Percentiles rank a stretch among this genome's conserved stretches.
Evolutionary conservation across 2,329 filamentous ascomycete species (phyloP).

Genomic region (Fusarium robinianum): DNA sequence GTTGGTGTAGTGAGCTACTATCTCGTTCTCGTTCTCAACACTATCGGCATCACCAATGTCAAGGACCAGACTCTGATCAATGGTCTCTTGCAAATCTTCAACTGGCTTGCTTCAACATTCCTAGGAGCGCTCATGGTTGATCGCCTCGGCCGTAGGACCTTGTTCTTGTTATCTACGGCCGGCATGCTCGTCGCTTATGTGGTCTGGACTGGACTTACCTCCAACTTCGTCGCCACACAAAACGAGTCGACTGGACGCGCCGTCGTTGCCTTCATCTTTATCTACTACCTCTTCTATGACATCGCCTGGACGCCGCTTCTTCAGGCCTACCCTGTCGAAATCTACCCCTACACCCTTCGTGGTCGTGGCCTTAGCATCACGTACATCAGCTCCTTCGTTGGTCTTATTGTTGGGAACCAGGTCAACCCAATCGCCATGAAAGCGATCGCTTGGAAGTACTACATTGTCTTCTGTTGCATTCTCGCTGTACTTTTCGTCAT

Average conservation of each 20-base stretch:
- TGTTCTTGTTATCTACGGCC: conserved; percentile 42
- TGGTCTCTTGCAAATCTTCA: conserved; percentile 40
- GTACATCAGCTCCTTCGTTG: conserved; percentile 15
- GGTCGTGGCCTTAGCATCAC: conserved; percentile 19
- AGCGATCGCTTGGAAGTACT: conserved; percentile 45
- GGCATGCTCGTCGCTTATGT: conserved; percentile 42
- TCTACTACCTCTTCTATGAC: conserved; percentile 44
- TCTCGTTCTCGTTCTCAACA: conserved; percentile 43
- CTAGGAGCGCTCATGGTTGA: conserved; percentile 45
- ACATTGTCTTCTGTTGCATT: conserved; percentile 44
- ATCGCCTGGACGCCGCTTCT: conserved; percentile 42
- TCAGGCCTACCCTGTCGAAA: conserved; percentile 34
- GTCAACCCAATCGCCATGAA: conserved; percentile 47
- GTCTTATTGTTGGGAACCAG: conserved; percentile 43
- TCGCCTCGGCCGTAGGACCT: conserved; percentile 45
- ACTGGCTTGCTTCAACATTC: conserved; percentile 43
- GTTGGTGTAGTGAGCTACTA: conserved; percentile 31
- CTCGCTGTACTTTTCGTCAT: conserved; percentile 37
- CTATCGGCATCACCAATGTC: conserved; percentile 44
- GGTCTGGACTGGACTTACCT: conserved; percentile 40
- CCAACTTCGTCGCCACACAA: conserved; percentile 22
- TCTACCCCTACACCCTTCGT: conserved; percentile 26
- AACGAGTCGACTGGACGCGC: conserved; percentile 25
- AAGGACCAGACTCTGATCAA: conserved; percentile 39
- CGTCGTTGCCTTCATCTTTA: conserved; percentile 44